phyloP scores from a whole-genome alignment of 2,329 filamentous ascomycete species.

The Diplocarpon rosae region DNA sequence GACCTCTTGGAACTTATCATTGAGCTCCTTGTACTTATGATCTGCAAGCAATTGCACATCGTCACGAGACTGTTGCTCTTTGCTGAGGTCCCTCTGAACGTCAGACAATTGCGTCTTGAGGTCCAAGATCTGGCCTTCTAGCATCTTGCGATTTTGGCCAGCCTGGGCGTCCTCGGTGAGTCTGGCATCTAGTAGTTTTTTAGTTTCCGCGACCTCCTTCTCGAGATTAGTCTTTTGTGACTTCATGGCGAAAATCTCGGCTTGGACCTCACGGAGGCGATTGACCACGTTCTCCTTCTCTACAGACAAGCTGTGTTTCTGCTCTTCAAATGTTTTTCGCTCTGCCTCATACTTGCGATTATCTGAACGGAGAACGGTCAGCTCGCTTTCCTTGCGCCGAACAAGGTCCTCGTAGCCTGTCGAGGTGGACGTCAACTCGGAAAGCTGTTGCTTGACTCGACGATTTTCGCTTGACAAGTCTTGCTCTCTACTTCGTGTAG shows the following conservation, averaged over 20 bases:
- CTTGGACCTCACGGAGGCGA: slow-evolving; percentile 73
- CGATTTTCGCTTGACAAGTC: slow-evolving; percentile 72
- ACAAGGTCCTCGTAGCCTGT: slow-evolving; percentile 93
- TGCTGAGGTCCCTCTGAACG: slow-evolving; percentile 77
- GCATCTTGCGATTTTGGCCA: slow-evolving; percentile 65
- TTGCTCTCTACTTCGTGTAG: slow-evolving; percentile 61
- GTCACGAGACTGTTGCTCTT: slow-evolving; percentile 85
- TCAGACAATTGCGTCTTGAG: slow-evolving; percentile 79
- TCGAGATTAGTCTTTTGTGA: slow-evolving; percentile 76
- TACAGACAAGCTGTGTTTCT: slow-evolving; percentile 57
- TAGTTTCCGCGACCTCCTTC: slow-evolving; percentile 81
- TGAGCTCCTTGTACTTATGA: slow-evolving; percentile 72
- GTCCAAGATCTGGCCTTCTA: slow-evolving; percentile 79
- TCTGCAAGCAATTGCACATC: slow-evolving; percentile 86
- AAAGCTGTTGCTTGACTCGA: slow-evolving; percentile 72
- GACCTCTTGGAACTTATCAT: slow-evolving; percentile 73
- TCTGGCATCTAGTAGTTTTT: slow-evolving; percentile 73
- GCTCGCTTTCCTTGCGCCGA: slow-evolving; percentile 85
- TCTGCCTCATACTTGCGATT: slow-evolving; percentile 75
- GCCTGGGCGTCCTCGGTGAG: slow-evolving; percentile 84
- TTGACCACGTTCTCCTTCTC: slow-evolving; percentile 72
- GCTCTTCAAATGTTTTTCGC: slow-evolving; percentile 64
- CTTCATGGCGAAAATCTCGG: slow-evolving; percentile 76
- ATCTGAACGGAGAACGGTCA: slow-evolving; percentile 74
- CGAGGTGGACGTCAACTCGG: slow-evolving; percentile 79